These are phyloP conservation scores for Evansstolkia leycettana DNA, from an alignment of 495 filamentous ascomycete genomes.

Conservation along the genomic window DNA sequence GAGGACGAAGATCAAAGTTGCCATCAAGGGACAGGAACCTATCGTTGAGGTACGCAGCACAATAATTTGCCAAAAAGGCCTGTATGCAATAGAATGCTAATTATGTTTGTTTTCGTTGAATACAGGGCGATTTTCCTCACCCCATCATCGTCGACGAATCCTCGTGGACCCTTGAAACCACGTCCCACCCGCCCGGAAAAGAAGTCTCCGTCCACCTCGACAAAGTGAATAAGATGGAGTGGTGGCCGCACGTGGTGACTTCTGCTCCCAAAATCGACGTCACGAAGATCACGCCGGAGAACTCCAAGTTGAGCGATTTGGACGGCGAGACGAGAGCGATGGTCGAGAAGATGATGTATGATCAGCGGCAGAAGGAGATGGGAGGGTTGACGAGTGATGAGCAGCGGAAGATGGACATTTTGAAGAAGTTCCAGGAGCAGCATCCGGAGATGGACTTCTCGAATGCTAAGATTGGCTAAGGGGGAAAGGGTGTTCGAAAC, in stretches of 20 bases:
- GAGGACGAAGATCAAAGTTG: conserved; percentile 65
- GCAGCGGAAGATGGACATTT: conserved; percentile 79
- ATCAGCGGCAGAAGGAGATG: conserved; percentile 93
- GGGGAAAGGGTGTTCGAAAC: no score
- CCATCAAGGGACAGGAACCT: conserved; percentile 76
- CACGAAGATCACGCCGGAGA: conserved; percentile 87
- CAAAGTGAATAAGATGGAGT: conserved; percentile 94
- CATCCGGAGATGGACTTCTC: conserved; percentile 50
- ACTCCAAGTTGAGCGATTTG: conserved; percentile 75
- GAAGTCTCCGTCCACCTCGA: conserved; percentile 83
- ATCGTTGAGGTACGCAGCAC: conserved; percentile 65
- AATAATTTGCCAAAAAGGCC: neutral
- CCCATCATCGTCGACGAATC: conserved; percentile 71
- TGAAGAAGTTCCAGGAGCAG: conserved; percentile 81
- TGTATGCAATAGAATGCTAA: no score
- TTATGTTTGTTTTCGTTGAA: neutral
- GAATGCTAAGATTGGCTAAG: conserved; percentile 31
- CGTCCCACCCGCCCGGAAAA: conserved; percentile 48
- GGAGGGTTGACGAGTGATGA: conserved; percentile 83
- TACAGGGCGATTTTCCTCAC: conserved; percentile 74
- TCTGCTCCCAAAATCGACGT: conserved; percentile 76
- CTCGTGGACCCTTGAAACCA: conserved; percentile 82
- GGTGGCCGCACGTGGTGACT: conserved; percentile 90
- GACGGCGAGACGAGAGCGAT: conserved; percentile 94
- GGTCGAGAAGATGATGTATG: conserved; percentile 99